Base-by-base conservation (phyloP, 345 rosid genomes). In the Ricinus communis region DNA sequence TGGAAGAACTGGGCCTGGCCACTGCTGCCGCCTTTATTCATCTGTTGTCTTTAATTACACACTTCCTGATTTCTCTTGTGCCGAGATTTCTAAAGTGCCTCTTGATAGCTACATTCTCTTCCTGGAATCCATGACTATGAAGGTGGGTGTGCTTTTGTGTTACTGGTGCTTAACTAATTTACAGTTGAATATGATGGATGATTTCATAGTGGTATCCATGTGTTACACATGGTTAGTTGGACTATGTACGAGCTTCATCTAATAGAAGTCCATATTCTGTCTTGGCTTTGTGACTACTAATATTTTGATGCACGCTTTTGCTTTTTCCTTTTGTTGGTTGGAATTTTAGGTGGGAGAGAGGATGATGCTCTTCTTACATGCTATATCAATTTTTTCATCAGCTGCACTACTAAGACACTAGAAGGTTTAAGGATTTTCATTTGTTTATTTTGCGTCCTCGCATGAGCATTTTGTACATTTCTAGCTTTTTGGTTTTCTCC, bases 1-100 rank as follows among this genome's bases (percentile, higher is more conserved):
- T 76, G 98, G 98, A 72, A 86, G 98, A 87, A 93, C 97, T 40
- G 94, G 88, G 63, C 97, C 97, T 75, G 97, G 97, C 49, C 96
- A 93, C 80, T 93, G 95, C 69, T 93, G 91, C 71, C 89, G 94
- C 72, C 88, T 93, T 59, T 94, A 90, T 72, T 88, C 98, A 14
- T 82, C 96, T 76, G 88, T 97, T 2, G 97, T 85, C 70, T 91
- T 87, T 72, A 76, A 71, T 67, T 87, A 90, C 80, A 84, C 84
- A 67, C 76, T 92, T 75, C 90, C 84, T 22, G 90, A 88, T 54
- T 94, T 88, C 74, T 87, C 96, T 30, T 74, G 82, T 63, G 85
- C 98, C 71, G 98, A 94, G 83, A 89, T 94, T 72, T 82, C 76
- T 40, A 88, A 87, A 85, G 84, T 90, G 62, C 97, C 97, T 46